Evolutionary conservation across 2,329 filamentous ascomycete species (phyloP), one percentile per base, ranked within the genome.

Genomic region (Sporothrix humicola): DNA sequence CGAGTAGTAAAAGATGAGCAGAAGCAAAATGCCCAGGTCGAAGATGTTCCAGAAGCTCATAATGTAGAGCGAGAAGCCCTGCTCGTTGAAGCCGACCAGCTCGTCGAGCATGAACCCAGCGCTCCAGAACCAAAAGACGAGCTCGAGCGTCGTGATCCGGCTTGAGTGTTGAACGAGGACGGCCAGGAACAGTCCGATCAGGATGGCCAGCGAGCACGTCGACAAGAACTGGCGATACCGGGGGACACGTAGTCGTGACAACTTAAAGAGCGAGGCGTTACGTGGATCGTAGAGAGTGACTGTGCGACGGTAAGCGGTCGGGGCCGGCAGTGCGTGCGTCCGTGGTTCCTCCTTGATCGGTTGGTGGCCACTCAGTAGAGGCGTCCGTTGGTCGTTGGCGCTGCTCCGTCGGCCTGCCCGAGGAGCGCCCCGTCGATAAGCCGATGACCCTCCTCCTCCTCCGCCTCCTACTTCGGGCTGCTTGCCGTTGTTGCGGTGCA

Each of bases 1-100:
- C 78, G 92, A 93, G 81, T 97, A 97, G 84, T 98, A 98, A 72
- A 93, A 88, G 78, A 97, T 90, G 77, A 98, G 89, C 75, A 98
- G 85, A 31, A 97, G 83, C 71, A 98, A 84, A 71, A 98, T 98
- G 9, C 95, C 95, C 52, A 98, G 85, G 79, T 98, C 95, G 81
- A 98, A 97, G 52, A 95, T 90, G 81, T 98, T 98, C 95, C 95
- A 98, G 81, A 98, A 96, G 81, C 94, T 97, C 90, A 98, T 95
- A 79, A 98, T 93, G 82, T 98, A 98, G 44, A 98, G 88, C 52
- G 94, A 95, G 81, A 98, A 98, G 2, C 95, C 95, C 82, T 98
- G 94, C 81, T 98, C 95, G 77, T 95, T 97, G 85, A 98, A 98
- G 12, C 95, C 95, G 20, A 98, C 94, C 26, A 98, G 88, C 82